Evolutionary conservation across 345 rosid species (phyloP).

Genomic region (Hibiscus syriacus): DNA sequence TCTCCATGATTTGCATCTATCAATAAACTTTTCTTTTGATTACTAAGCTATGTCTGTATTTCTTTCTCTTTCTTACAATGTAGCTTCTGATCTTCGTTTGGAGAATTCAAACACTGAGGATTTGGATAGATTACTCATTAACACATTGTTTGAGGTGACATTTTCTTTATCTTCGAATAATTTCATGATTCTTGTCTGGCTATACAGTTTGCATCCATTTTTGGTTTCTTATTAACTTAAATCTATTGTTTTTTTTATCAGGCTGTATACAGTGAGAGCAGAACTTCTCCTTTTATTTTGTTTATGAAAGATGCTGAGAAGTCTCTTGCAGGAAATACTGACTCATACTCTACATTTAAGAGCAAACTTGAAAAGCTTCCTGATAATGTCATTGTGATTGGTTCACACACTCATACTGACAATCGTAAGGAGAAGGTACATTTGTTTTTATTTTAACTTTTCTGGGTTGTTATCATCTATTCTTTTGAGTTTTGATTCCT

Average conservation of each 20-base stretch:
- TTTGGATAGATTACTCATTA: slow-evolving; percentile 54
- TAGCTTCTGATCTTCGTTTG: slow-evolving; percentile 62
- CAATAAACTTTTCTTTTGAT: slow-evolving; percentile 14
- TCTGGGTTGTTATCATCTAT: neutral
- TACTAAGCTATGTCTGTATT: slow-evolving; percentile 7
- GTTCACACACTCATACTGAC: slow-evolving; percentile 70
- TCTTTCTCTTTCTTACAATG: slow-evolving; percentile 19
- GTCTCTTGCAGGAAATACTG: slow-evolving; percentile 65
- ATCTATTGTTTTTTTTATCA: slow-evolving; percentile 24
- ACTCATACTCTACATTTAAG: slow-evolving; percentile 54
- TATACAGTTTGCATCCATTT: slow-evolving; percentile 3
- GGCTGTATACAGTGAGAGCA: slow-evolving; percentile 67
- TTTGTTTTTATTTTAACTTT: neutral
- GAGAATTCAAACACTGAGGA: slow-evolving; percentile 45
- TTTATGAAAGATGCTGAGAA: slow-evolving; percentile 91
- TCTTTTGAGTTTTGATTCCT: slow-evolving; percentile 1
- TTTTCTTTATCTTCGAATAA: slow-evolving; percentile 1
- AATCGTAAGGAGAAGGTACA: slow-evolving; percentile 77
- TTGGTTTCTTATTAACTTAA: slow-evolving; percentile 10
- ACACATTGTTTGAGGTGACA: slow-evolving; percentile 77
- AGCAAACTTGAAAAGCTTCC: slow-evolving; percentile 67
- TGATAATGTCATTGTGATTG: slow-evolving; percentile 66
- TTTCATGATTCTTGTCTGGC: slow-evolving; percentile 4
- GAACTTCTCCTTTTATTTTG: slow-evolving; percentile 73
- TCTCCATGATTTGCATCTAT: neutral